Evolutionary conservation across 441 rosid species (phyloP).

Genomic region (Pelargonium myrrhifolium): DNA sequence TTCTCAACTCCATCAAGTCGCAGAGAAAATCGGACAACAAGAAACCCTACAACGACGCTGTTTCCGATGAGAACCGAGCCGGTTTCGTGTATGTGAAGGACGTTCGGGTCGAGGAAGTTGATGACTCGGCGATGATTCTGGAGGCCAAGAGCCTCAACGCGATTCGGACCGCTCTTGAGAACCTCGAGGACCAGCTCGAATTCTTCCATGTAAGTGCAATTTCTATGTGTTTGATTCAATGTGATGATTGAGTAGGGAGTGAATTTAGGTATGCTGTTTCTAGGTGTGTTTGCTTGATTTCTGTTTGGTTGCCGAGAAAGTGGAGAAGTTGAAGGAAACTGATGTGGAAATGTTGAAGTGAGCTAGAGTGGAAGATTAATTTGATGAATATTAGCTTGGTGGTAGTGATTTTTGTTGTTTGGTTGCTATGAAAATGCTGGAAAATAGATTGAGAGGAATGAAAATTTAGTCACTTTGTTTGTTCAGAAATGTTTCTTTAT

Average conservation of each 20-base stretch:
- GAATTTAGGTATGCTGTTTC: background rate
- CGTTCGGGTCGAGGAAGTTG: constrained; percentile 36
- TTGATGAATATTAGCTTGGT: no score
- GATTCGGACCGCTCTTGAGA: constrained; percentile 79
- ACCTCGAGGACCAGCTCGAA: constrained; percentile 90
- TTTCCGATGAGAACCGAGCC: constrained; percentile 30
- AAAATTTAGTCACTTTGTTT: no score
- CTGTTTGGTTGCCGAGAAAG: constrained; percentile 15
- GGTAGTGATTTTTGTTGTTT: background rate
- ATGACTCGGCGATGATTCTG: constrained; percentile 43
- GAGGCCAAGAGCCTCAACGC: constrained; percentile 84
- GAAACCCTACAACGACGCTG: constrained; percentile 27
- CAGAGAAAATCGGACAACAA: constrained; percentile 33
- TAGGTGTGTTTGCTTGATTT: background rate
- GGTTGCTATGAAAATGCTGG: background rate
- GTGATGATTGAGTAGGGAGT: background rate
- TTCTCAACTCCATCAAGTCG: constrained; percentile 52
- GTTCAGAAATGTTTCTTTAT: no score
- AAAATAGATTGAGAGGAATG: background rate
- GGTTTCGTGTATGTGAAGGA: constrained; percentile 81
- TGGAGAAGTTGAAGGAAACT: background rate
- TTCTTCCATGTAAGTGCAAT: constrained; percentile 55
- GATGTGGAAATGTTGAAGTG: no score
- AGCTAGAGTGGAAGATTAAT: no score
- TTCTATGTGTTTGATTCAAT: background rate